Conservation (phyloP, 1,139 yeast genomes). For the Yarrowia galli region DNA sequence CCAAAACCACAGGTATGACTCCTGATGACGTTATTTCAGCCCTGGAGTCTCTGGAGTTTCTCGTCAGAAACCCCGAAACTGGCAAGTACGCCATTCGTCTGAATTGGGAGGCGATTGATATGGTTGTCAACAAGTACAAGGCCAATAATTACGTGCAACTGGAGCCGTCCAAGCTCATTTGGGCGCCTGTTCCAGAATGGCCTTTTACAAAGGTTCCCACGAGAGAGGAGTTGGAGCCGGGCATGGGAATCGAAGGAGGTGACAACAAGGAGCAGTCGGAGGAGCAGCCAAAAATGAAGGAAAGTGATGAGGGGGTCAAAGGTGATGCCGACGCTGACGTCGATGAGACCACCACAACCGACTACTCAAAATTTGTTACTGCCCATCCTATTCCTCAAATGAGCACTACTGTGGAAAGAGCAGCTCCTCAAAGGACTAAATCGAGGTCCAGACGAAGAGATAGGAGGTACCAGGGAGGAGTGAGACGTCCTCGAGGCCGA, state of each 20-base stretch:
- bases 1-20: slow-evolving; percentile 82
- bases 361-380: slow-evolving; percentile 10
- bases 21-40: slow-evolving; percentile 84
- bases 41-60: slow-evolving; percentile 73
- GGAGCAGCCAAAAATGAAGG: not conserved
- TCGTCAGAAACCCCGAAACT: slow-evolving; percentile 56
- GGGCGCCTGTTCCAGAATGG: slow-evolving; percentile 55
- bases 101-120: slow-evolving; percentile 57
- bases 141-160: slow-evolving; percentile 62
- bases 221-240: slow-evolving; percentile 14
- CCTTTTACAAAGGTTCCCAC: slow-evolving; percentile 17
- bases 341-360: not conserved
- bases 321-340: not conserved
- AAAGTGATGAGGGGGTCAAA: not conserved
- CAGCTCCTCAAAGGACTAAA: not conserved
- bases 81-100: slow-evolving; percentile 61
- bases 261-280: not conserved
- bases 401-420: not conserved
- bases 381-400: slow-evolving; percentile 2
- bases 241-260: not conserved
- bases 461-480: not conserved
- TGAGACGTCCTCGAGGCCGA: slow-evolving; percentile 14
- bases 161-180: slow-evolving; percentile 62
- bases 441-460: slow-evolving; percentile 2
- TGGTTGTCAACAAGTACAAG: slow-evolving; percentile 62